Evolutionary conservation across 352 stramenopile genomes (phyloP), one percentile per base, ranked within the genome.

Genomic region (Pythium guiyangense): DNA sequence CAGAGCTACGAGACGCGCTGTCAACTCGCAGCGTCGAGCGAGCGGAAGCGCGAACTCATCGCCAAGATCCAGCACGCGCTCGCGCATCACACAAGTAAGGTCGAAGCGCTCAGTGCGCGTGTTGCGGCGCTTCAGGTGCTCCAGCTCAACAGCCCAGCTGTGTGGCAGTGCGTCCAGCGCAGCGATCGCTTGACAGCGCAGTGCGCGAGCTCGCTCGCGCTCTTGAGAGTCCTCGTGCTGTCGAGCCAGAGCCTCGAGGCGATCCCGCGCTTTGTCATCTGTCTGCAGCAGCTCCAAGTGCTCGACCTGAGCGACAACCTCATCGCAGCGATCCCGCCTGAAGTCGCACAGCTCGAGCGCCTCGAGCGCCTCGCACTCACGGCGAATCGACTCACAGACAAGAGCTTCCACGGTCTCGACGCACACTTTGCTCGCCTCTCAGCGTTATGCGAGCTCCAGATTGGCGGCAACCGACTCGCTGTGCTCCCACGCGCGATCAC

Each of bases 301-400:
- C 55, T 82, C 10, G 62, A 82, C 46, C 54, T 82, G 22, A 63
- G 59, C 22, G 58, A 71, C 20, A 82, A 82, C 43, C 62, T 67
- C 5, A 27, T 82, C 17, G 3, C 29, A 1, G 54, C 47, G 8
- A 10, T 66, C 9, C 50, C 62, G 26, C 42, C 57, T 1, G 64
- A 70, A 17, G 35, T 73, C 10, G 52, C 46, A 6, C 47, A 63
- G 34, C 20, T 79, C 0, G 59, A 58, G 27, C 37, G 15, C 0
- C 47, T 66, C 17, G 58, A 51, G 0, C 59, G 52, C 51, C 43
- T 79, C 37, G 57, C 69, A 49, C 56, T 67, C 17, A 52, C 62
- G 4, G 45, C 50, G 12, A 66, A 64, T 27, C 52, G 44, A 10
- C 54, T 64, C 20, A 59, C 35, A 0, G 58, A 64, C n/a, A 64